These are phyloP conservation scores for Colletotrichum spaethianum DNA, from an alignment of 2,329 filamentous ascomycete genomes.

Conservation along the genomic window DNA sequence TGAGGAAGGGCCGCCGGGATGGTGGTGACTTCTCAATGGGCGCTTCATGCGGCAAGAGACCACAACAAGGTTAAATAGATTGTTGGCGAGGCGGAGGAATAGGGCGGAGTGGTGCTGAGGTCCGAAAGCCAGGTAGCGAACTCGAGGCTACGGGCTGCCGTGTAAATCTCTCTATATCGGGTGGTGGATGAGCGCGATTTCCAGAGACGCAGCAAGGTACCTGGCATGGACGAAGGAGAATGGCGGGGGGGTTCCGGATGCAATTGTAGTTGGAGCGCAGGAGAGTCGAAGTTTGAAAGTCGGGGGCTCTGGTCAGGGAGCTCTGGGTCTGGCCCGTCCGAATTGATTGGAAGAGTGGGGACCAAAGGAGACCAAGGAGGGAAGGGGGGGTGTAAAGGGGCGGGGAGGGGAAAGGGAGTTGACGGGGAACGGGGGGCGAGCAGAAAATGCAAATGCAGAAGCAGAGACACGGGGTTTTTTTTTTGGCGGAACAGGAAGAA, in stretches of 20 bases:
- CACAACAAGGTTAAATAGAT: constrained; percentile 29
- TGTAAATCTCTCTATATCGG: constrained; percentile 36
- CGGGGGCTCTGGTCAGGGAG: constrained; percentile 36
- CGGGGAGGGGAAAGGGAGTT: neutral
- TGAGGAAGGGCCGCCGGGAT: constrained; percentile 23
- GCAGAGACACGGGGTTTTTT: constrained; percentile 10
- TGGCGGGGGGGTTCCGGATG: constrained; percentile 35
- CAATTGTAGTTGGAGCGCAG: constrained; percentile 41
- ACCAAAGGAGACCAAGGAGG: constrained; percentile 24
- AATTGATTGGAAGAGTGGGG: constrained; percentile 41
- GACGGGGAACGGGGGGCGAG: constrained; percentile 36
- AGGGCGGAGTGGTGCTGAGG: constrained; percentile 13
- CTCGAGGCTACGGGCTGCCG: constrained; percentile 23
- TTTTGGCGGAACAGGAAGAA: neutral
- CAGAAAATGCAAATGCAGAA: constrained; percentile 28
- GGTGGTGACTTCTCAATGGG: constrained; percentile 10
- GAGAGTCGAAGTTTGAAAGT: constrained; percentile 36
- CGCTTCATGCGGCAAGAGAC: constrained; percentile 39
- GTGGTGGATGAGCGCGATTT: constrained; percentile 13
- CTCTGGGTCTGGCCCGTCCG: constrained; percentile 38
- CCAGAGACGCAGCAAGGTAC: constrained; percentile 39
- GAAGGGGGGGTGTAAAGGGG: neutral
- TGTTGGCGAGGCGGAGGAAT: constrained; percentile 6
- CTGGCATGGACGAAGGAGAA: constrained; percentile 33
- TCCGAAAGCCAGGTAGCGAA: constrained; percentile 17